Evolutionary conservation across 345 rosid genomes (phyloP), one percentile per base, ranked within the genome.

Genomic region (Turritis glabra): DNA sequence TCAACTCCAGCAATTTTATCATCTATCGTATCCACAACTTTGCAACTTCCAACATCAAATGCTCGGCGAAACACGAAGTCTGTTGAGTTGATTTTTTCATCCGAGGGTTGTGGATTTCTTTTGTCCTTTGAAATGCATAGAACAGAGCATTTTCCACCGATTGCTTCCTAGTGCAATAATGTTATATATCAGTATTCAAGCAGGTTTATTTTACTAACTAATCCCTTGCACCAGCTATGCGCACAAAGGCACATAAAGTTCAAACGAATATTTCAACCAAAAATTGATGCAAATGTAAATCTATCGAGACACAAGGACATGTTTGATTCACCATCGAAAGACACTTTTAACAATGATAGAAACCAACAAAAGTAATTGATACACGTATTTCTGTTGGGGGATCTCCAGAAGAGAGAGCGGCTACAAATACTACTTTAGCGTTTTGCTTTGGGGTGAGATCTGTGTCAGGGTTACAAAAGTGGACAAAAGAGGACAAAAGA

Each of bases 131-230:
- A 88, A 67, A 72, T 83, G 83, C 97, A 95, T n/a, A 90, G 56
- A 51, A 92, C 92, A 71, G 84, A 82, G 87, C 98, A 95, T 76
- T 92, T 95, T 56, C 99, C 98, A 69, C 86, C 83, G 74, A 95
- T 86, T 58, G 90, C 81, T 84, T 90, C 98, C 99, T 92, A 82
- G 76, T 71, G 46, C 29, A 64, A 63, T n/a, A 56, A 56, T 27
- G 67, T 29, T 55, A 26, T 55, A 26, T 56, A 48, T 71, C 55
- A 77, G 72, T 29, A 57, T 26, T 54, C 8, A 71, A 55, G 43
- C 68, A 62, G 15, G 38, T 23, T 33, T 54, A 54, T 15, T 61
- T 50, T 52, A 60, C 57, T 76, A 40, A 21, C 25, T 41, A 41
- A 23, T 37, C 21, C 9, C 25, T 6, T 17, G 22, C 58, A 59